Evolutionary conservation across 352 stramenopile genomes (phyloP), one percentile per base, ranked within the genome.

Genomic region (Thraustochytrium striatum): DNA sequence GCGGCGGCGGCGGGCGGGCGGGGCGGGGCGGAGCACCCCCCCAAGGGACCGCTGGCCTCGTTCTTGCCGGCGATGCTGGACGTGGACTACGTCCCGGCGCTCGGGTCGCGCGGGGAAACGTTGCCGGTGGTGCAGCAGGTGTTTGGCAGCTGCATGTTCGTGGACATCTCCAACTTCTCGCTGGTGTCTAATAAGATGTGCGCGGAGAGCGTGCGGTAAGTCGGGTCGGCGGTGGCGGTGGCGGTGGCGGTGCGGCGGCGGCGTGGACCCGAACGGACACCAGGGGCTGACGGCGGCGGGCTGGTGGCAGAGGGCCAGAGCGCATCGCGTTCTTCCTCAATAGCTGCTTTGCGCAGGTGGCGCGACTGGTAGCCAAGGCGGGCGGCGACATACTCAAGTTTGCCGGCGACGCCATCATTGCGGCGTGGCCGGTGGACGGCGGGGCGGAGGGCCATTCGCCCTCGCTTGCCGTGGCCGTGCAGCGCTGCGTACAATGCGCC

Each of bases 381-480:
- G 85, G 85, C 25, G 85, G 85, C 9, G 83, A 87, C 52, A 81
- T 87, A 2, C 93, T 97, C 83, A 97, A 97, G 86, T 97, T 97
- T 79, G 93, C 93, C 9, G 93, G 93, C 32, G 93, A 97, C 61
- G 93, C 92, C n/a, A 91, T 97, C 86, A 91, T 97, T 69, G 93
- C 97, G 59, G 91, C 97, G 61, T 97, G 92, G 92, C 89, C 89
- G 3, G 72, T 83, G 30, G 21, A 57, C 13, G 44, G 68, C 43
- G 35, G 87, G 94, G 73, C 87, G 80, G 13, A 83, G 93, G 43
- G 61, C 95, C 32, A 85, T 88, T 28, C 38, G 21, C 25, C 61
- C 16, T 41, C n/a, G 25, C 38, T 70, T 9, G n/a, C 38, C 33
- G 33, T 36, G 9, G 61, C 61, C 21, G 43, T 70, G 38, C 43